Base-by-base conservation (phyloP, 139 green algal species). In the Closterium sp. region DNA sequence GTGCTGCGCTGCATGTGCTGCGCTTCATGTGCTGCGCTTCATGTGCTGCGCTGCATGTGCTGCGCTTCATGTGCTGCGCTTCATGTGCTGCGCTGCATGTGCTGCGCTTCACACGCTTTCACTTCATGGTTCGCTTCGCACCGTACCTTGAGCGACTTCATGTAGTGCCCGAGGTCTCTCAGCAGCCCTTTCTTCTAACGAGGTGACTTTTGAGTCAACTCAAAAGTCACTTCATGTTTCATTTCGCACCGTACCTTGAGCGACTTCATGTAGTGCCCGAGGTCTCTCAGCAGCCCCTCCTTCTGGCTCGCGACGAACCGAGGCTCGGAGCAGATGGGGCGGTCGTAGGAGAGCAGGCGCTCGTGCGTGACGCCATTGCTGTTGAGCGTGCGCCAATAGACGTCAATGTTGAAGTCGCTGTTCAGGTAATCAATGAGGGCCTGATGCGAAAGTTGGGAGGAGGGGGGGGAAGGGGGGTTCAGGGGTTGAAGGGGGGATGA, bases 231-330 rank as follows among this genome's bases (percentile, higher is more conserved):
- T 64, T 64, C 10, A 32, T 34, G 83, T 32, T 16, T 86, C 30
- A 86, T 34, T 33, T 10, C 10, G 83, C 10, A 23, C 38, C 38
- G 16, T 86, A 93, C 91, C 88, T 95, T 99, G 31, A 99, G 95
- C 84, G 99, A 98, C 85, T 95, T 96, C 89, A 99, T 95, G 94
- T 99, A 99, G 95, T 98, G 96, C 33, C 94, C 87, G 94, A 99
- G 98, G 91, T 99, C 98, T 30, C 91, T 34, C 88, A 99, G 97
- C 8, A 99, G 96, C 1, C 95, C 94, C 33, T 97, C 96, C 66
- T 91, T 91, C 96, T 99, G 98, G 91, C 97, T 97, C 0, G 88
- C 87, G 89, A 96, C 98, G 93, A 96, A 96, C 86, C 97, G 87
- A 0, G 98, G 98, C 93, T 99, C 96, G 31, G 84, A 92, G 87